These are phyloP conservation scores for Scheffersomyces coipomensis DNA, from an alignment of 805 yeast species.

Conservation along the genomic window DNA sequence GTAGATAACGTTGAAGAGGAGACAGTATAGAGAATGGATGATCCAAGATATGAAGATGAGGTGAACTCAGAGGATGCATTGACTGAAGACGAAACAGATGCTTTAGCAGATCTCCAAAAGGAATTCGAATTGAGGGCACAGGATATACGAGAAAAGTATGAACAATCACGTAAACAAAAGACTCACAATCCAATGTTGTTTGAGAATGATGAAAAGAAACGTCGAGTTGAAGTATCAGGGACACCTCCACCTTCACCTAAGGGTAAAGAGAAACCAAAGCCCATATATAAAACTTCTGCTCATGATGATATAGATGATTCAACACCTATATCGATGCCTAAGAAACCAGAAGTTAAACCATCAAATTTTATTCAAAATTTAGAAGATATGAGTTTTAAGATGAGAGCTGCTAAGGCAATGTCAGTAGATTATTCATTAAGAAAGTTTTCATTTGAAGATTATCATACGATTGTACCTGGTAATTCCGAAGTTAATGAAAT, in stretches of 20 bases:
- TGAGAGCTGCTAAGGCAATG: constrained; percentile 2
- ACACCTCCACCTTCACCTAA: constrained; percentile 8
- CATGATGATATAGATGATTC: too few relatives aligned
- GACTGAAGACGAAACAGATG: constrained; percentile 40
- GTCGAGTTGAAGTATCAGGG: constrained; percentile 7
- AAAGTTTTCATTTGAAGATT: constrained; percentile 18
- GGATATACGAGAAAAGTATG: constrained; percentile 6
- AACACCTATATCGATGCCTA: too few relatives aligned
- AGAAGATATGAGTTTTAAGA: constrained; percentile 10
- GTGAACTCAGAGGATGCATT: constrained; percentile 24
- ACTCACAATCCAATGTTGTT: neutral
- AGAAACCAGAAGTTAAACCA: constrained; percentile 4
- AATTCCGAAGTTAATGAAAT: constrained; percentile 13
- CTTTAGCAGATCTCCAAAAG: constrained; percentile 33
- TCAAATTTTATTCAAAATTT: constrained; percentile 18
- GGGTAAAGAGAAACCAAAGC: constrained; percentile 2
- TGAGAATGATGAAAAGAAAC: neutral
- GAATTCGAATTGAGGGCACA: constrained; percentile 22
- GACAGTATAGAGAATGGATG: constrained; percentile 17
- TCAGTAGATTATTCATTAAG: constrained; percentile 14
- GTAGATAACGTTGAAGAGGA: too few relatives aligned
- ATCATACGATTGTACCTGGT: neutral
- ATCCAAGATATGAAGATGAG: constrained; percentile 26
- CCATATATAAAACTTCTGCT: too few relatives aligned
- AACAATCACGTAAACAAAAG: constrained; percentile 3